Percentiles rank a stretch among this genome's conserved stretches.
Conservation (phyloP, 2,329 filamentous ascomycete genomes). For the Scedosporium dehoogii region DNA sequence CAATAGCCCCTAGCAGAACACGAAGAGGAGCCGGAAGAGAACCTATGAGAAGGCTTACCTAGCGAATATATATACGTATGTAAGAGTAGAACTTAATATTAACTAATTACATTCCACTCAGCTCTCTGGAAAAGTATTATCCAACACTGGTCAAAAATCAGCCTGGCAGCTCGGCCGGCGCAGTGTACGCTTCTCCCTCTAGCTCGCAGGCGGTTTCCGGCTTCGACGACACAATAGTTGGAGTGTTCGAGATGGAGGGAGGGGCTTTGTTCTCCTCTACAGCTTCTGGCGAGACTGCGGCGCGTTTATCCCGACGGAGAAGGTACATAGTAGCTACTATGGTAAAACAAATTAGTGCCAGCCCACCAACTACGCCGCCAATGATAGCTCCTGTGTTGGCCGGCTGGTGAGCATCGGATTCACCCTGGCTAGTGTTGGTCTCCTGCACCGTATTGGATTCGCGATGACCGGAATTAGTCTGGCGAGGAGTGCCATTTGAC, state of each 20-base stretch:
- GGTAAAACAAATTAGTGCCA: slow-evolving; percentile 22
- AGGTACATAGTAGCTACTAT: slow-evolving; percentile 13
- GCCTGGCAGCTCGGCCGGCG: background rate
- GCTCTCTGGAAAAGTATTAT: too few species aligned
- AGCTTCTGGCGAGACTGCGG: background rate
- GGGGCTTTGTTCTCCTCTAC: background rate
- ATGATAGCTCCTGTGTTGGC: slow-evolving; percentile 22
- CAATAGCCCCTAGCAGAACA: too few species aligned
- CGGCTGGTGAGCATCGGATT: background rate
- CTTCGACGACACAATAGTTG: background rate
- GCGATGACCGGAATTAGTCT: too few species aligned
- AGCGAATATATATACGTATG: too few species aligned
- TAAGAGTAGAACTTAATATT: too few species aligned
- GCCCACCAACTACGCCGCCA: slow-evolving; percentile 22
- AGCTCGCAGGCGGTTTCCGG: background rate
- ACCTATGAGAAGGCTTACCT: too few species aligned
- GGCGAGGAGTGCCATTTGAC: too few species aligned
- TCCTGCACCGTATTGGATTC: too few species aligned
- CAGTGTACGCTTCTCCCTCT: background rate
- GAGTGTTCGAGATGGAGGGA: background rate
- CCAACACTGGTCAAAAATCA: background rate
- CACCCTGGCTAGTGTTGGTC: too few species aligned
- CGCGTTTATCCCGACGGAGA: slow-evolving; percentile 4
- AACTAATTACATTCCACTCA: too few species aligned
- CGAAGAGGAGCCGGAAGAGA: too few species aligned